Base-by-base conservation (phyloP, 2,329 filamentous ascomycete species). In the Aspergillus proliferans region DNA sequence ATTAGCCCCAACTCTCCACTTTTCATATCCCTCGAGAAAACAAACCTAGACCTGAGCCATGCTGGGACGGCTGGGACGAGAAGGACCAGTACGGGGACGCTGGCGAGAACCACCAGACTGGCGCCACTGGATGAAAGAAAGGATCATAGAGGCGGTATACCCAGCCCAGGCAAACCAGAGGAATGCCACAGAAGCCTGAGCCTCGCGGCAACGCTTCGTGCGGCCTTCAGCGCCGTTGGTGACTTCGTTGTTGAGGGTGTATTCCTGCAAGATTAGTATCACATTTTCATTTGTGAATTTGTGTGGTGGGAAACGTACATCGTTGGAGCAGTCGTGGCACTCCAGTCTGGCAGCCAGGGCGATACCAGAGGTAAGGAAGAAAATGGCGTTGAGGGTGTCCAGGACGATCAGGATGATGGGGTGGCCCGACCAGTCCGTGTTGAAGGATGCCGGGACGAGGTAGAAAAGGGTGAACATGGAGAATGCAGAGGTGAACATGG, bases 121-220 rank as follows among this genome's bases (percentile, higher is more conserved):
- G 43, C 70, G 67, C 18, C 65, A 56, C 49, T 60, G 55, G 41
- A 76, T 52, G 50, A 68, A 47, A 1, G 71, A 75, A 46, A 75
- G 55, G 47, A 73, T 50, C 44, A 72, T 53, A 6, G 71, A 73
- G 4, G 59, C 66, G 40, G 71, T 62, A 52, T 71, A 79, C 4
- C 69, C 58, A 36, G 66, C 71, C 64, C 71, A 78, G 7, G 63
- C 66, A 53, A 79, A 76, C 75, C 75, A 79, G 44, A 78, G 64
- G 66, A 79, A 79, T 0, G 76, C 76, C 19, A 64, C 67, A 2
- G 72, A 60, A 4, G 76, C 76, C 58, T 79, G 74, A 8, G 74
- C 74, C 60, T 79, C 76, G 38, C 71, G 73, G 58, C 76, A 79
- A 46, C 74, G 68, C 52, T 72, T 73, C 10, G 53, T 43, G 6